Conservation (phyloP, 495 filamentous ascomycete genomes). For the Aspergillus carlsbadensis region DNA sequence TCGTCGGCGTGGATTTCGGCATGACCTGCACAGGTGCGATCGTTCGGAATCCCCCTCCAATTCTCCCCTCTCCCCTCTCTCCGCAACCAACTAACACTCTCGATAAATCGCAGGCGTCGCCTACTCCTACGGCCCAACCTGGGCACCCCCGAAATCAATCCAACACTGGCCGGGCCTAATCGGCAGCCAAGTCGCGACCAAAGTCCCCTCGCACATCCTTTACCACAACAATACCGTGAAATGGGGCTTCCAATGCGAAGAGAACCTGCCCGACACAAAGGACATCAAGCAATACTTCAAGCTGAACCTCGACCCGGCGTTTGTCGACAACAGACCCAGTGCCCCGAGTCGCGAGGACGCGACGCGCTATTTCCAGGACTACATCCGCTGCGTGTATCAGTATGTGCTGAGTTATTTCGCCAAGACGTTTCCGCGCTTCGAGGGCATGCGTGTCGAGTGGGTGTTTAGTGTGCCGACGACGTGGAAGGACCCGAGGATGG, state of each 20-base stretch:
- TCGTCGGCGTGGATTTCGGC: slow-evolving; percentile 60
- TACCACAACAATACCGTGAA: slow-evolving; percentile 23
- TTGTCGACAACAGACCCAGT: slow-evolving; percentile 27
- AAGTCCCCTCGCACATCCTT: slow-evolving; percentile 50
- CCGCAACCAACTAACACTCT: not conserved
- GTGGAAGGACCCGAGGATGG: slow-evolving; percentile 57
- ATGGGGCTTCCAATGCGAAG: slow-evolving; percentile 60
- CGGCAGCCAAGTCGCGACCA: slow-evolving; percentile 52
- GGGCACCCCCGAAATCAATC: slow-evolving; percentile 52
- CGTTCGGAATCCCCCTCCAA: not conserved
- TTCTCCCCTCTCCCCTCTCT: not conserved
- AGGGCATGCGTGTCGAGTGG: slow-evolving; percentile 54
- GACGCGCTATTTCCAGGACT: slow-evolving; percentile 54
- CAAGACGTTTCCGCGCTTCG: slow-evolving; percentile 30
- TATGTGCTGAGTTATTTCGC: slow-evolving; percentile 51
- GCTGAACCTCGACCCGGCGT: slow-evolving; percentile 53
- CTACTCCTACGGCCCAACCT: slow-evolving; percentile 43
- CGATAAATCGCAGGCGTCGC: slow-evolving; percentile 43
- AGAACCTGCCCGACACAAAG: slow-evolving; percentile 33
- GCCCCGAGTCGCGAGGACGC: slow-evolving; percentile 44
- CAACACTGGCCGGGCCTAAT: slow-evolving; percentile 60
- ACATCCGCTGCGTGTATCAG: slow-evolving; percentile 52
- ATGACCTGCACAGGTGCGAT: slow-evolving; percentile 58
- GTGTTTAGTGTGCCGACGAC: slow-evolving; percentile 68
- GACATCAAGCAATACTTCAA: slow-evolving; percentile 59